Evolutionary conservation across 129 eudicot species (phyloP).

Genomic region (Chrysanthemum makinoi): DNA sequence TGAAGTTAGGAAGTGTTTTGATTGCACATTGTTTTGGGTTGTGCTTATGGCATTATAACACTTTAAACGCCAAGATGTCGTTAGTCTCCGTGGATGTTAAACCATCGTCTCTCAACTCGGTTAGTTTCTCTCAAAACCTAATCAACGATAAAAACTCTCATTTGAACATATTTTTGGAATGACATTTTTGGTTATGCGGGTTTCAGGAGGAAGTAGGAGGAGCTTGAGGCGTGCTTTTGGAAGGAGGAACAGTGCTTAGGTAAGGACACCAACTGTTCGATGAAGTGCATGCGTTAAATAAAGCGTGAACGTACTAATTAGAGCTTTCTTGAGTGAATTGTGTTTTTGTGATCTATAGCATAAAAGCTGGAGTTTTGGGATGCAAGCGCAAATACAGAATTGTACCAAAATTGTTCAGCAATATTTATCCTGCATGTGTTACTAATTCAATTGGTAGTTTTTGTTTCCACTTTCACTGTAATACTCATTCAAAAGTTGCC

Average conservation of each 20-base stretch:
- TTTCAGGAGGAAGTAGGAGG: slow-evolving; percentile 20
- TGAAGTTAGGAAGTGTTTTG: too few species aligned
- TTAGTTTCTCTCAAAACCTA: slow-evolving; percentile 12
- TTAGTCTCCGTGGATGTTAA: slow-evolving; percentile 43
- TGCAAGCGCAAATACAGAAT: slow-evolving; percentile 22
- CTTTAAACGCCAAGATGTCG: slow-evolving; percentile 62
- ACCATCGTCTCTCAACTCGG: slow-evolving; percentile 35
- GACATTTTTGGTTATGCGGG: slow-evolving; percentile 2
- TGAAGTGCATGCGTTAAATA: slow-evolving; percentile 25
- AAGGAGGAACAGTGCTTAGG: slow-evolving; percentile 20
- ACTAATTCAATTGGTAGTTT: too few species aligned
- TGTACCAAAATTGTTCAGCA: slow-evolving; percentile 22
- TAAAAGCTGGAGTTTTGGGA: slow-evolving; percentile 22
- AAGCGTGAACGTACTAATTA: slow-evolving; percentile 13
- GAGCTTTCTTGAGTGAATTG: slow-evolving; percentile 21
- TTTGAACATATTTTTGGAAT: neutral
- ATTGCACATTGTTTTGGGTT: too few species aligned
- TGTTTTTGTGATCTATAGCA: slow-evolving; percentile 19
- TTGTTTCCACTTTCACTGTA: too few species aligned
- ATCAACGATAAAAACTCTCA: neutral
- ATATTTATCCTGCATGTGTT: slow-evolving; percentile 26
- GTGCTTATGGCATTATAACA: too few species aligned
- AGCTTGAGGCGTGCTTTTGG: slow-evolving; percentile 26
- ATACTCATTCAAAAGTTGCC: too few species aligned
- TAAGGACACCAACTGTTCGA: slow-evolving; percentile 23